phyloP scores from a whole-genome alignment of 2,329 filamentous ascomycete species.

The Zymoseptoria passerinii region DNA sequence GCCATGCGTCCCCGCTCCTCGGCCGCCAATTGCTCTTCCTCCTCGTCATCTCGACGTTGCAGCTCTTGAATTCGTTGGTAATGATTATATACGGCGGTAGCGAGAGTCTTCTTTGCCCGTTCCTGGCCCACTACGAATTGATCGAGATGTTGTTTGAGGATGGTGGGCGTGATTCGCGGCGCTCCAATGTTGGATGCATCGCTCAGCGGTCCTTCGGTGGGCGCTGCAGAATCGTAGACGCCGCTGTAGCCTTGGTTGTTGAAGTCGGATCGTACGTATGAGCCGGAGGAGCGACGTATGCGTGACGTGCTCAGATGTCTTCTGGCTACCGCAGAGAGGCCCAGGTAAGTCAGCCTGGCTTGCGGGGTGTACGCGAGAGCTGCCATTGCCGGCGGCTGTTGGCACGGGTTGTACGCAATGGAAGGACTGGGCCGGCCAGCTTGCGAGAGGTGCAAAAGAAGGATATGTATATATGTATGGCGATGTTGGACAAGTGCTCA shows the following conservation, averaged over 20 bases:
- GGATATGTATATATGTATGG: neutral
- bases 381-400: conserved; percentile 8
- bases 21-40: conserved; percentile 64
- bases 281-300: conserved; percentile 34
- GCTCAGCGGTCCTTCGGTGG: conserved; percentile 55
- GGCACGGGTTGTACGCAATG: neutral
- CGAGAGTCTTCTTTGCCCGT: conserved; percentile 85
- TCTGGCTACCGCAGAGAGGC: conserved; percentile 28
- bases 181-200: conserved; percentile 50
- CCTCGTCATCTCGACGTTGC: conserved; percentile 68
- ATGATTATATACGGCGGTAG: conserved; percentile 91
- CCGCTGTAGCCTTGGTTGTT: conserved; percentile 54
- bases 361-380: conserved; percentile 27
- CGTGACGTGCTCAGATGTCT: conserved; percentile 27
- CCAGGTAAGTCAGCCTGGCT: conserved; percentile 35
- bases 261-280: conserved; percentile 55
- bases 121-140: conserved; percentile 96
- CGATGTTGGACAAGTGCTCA: neutral
- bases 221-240: conserved; percentile 54
- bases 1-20: conserved; percentile 61
- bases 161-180: conserved; percentile 52
- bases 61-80: conserved; percentile 78
- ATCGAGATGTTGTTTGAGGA: conserved; percentile 82
- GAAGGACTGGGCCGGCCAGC: neutral
- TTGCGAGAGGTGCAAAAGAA: neutral